Evolutionary conservation across 345 rosid genomes (phyloP).

Genomic region (Odontarrhena argentea): DNA sequence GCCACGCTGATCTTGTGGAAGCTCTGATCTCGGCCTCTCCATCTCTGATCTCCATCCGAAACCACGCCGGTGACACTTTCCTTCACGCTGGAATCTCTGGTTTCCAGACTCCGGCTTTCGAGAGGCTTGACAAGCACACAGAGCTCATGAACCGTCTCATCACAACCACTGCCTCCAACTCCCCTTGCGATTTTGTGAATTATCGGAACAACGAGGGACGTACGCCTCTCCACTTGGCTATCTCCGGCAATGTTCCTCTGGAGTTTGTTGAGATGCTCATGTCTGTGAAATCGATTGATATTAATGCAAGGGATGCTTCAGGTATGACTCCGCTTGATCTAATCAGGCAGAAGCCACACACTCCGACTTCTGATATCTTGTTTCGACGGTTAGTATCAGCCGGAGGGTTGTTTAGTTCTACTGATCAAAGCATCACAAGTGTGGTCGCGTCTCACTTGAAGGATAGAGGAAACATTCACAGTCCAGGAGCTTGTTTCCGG

Average conservation of each 20-base stretch:
- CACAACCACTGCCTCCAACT: constrained; percentile 42
- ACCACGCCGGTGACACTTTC: constrained; percentile 77
- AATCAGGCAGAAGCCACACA: constrained; percentile 61
- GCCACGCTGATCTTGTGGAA: constrained; percentile 63
- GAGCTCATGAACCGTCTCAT: constrained; percentile 66
- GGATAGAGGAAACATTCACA: constrained; percentile 63
- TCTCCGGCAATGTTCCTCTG: constrained; percentile 61
- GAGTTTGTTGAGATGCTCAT: constrained; percentile 72
- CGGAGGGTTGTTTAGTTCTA: constrained; percentile 65
- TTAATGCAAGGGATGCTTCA: constrained; percentile 60
- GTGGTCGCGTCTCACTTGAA: constrained; percentile 69
- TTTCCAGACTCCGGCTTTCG: constrained; percentile 70
- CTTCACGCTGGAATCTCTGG: constrained; percentile 81
- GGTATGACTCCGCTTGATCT: constrained; percentile 89
- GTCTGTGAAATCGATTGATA: constrained; percentile 61
- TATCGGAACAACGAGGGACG: constrained; percentile 64
- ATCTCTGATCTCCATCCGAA: constrained; percentile 47
- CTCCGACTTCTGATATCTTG: constrained; percentile 67
- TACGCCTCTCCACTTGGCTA: constrained; percentile 84
- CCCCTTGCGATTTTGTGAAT: constrained; percentile 51
- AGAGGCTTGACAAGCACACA: constrained; percentile 72
- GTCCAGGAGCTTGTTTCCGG: constrained; percentile 82
- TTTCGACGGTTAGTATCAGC: constrained; percentile 72
- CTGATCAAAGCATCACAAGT: constrained; percentile 56
- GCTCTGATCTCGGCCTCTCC: constrained; percentile 62